phyloP scores from a whole-genome alignment of 208 protist genomes.

The Naegleria lovaniensis region DNA sequence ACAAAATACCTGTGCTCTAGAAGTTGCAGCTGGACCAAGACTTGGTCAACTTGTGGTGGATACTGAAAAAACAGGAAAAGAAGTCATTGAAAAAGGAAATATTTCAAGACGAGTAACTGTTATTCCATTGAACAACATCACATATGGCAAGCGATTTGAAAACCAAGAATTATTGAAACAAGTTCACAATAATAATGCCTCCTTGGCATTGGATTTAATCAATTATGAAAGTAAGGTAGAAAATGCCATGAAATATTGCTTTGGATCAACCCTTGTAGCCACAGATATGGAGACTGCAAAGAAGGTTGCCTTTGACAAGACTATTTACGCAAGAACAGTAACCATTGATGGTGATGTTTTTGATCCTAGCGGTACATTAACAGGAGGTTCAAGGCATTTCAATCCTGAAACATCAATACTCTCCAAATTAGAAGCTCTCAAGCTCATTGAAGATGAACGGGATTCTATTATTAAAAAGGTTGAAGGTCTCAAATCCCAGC shows the following conservation, averaged over 20 bases:
- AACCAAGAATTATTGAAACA: neutral
- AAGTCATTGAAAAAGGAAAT: slow-evolving; percentile 77
- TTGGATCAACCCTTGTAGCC: slow-evolving; percentile 92
- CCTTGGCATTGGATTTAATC: slow-evolving; percentile 72
- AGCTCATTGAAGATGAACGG: neutral
- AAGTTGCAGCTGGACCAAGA: slow-evolving; percentile 78
- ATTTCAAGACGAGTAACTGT: slow-evolving; percentile 88
- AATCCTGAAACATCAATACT: neutral
- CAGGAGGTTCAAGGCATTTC: slow-evolving; percentile 73
- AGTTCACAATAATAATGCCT: slow-evolving; percentile 22
- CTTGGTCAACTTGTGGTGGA: slow-evolving; percentile 91
- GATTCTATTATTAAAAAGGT: neutral
- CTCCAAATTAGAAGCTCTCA: neutral
- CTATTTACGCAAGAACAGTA: slow-evolving; percentile 77
- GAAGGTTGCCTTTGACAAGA: slow-evolving; percentile 68
- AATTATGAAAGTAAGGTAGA: slow-evolving; percentile 57
- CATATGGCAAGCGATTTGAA: neutral
- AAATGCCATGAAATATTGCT: slow-evolving; percentile 83
- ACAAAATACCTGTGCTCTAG: slow-evolving; percentile 69
- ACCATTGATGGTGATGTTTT: slow-evolving; percentile 96
- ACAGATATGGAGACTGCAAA: slow-evolving; percentile 62
- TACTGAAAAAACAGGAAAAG: slow-evolving; percentile 74
- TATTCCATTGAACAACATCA: slow-evolving; percentile 95
- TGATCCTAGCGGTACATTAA: slow-evolving; percentile 94
- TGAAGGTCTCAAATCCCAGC: neutral